phyloP scores from a whole-genome alignment of 306 rosid genomes.

The Glycine tomentella region DNA sequence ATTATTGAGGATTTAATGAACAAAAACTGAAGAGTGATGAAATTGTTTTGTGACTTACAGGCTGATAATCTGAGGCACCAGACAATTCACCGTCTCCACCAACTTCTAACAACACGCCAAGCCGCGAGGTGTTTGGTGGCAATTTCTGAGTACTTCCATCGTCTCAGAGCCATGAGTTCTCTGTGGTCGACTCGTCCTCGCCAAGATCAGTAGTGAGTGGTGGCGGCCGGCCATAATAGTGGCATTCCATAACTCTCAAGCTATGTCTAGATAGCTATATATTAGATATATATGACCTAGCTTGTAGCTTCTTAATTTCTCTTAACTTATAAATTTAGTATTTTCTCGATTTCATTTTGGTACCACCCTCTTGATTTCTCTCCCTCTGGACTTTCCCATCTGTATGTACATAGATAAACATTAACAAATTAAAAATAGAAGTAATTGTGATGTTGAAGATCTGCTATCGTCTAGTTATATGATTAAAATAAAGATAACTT shows the following conservation, averaged over 20 bases:
- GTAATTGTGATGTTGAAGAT: neutral
- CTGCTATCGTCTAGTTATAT: neutral
- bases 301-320: constrained; percentile 41
- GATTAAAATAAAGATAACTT: neutral
- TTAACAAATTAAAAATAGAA: constrained; percentile 6
- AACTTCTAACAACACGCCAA: constrained; percentile 80
- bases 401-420: constrained; percentile 15
- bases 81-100: constrained; percentile 72
- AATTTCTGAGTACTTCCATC: constrained; percentile 83
- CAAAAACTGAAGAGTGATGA: neutral
- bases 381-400: neutral
- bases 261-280: constrained; percentile 15
- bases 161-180: constrained; percentile 94
- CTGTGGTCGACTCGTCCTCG: constrained; percentile 87
- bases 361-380: neutral
- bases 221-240: neutral
- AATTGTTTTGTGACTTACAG: constrained; percentile 51
- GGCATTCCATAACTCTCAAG: neutral
- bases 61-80: constrained; percentile 91
- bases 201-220: constrained; percentile 55
- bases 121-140: constrained; percentile 89
- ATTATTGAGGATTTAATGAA: neutral
- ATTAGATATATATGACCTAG: constrained; percentile 13
- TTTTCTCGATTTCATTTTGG: constrained; percentile 1
- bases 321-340: constrained; percentile 23